Evolutionary conservation across 192 early-diverging fungal species (phyloP), one percentile per base, ranked within the genome.

Genomic region (Entophlyctis luteolus): DNA sequence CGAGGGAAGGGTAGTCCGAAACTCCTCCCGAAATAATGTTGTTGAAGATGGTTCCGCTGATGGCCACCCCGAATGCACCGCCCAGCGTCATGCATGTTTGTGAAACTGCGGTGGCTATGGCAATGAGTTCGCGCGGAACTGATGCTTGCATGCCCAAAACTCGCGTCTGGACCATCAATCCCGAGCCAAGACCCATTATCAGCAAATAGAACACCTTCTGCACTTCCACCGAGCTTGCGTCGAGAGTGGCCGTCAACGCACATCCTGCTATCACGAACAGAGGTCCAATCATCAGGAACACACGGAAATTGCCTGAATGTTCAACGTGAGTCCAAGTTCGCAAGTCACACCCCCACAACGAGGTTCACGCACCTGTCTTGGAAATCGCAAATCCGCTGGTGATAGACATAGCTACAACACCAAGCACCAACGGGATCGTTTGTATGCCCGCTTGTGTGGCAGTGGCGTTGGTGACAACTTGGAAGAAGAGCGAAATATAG

Each of bases 31-130:
- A 49, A 23, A 77, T 52, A 42, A 72, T 39, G 45, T 81, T 80
- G 72, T 89, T 89, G 74, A 89, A 86, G 39, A 89, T 70, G 27
- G 88, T 80, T 12, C 84, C 86, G 16, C 77, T 74, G 56, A 88
- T 81, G 16, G 87, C 84, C 47, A 90, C 55, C 4, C 87, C 87
- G 55, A 90, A 68, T 38, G 81, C 78, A 36, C 81, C 77, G 22
- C 87, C 89, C 20, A 88, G 75, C 2, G 81, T 83, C 57, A 87
- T 76, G 63, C 85, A 71, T 59, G 90, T 92, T 14, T 80, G 80
- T 27, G 82, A 82, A 42, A 90, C 59, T 2, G 89, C 79, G 5
- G 92, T 91, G 45, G 82, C 88, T 0, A 81, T 73, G 0, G 89
- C 89, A 76, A 89, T 82, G 59, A 88, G 83, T 12, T 72, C 71